Evolutionary conservation across 1,284 basidiomycete genomes (phyloP), one percentile per base, ranked within the genome.

Genomic region (Rhodotorula sp.): DNA sequence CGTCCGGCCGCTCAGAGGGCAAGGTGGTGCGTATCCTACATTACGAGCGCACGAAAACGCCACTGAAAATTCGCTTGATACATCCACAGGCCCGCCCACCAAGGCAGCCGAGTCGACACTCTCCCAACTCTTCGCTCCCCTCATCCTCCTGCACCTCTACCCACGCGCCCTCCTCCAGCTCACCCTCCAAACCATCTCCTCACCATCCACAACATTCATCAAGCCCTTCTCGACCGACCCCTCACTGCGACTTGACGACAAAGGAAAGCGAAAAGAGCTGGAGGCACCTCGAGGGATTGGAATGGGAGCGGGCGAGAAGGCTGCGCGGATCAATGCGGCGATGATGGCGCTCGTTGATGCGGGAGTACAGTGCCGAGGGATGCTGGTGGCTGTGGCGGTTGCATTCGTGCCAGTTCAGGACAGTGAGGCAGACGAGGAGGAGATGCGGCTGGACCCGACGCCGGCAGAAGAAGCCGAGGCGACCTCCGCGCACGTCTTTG

Each of bases 371-470:
- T 77, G 82, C 55, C 77, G 78, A 7, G 83, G 80, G 0, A 78
- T 83, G 34, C 78, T 83, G 7, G 71, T 83, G 0, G 82, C 83
- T 6, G 79, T 82, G 1, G 75, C 80, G 10, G 76, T 83, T n/a
- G 83, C 82, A 0, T 73, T 80, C 24, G 65, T 76, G 80, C 82
- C 44, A 15, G 40, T 64, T 62, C 46, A 30, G 70, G 77, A 57
- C 78, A 85, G 61, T 77, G 84, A 69, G 79, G 73, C 80, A 37
- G 71, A 80, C n/a, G 78, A 89, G 79, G 90, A 89, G 79, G 90
- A 88, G 71, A 76, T 91, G 65, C 85, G 90, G 66, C 77, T 89
- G 40, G 90, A 90, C 70, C 90, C 89, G 3, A 82, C 88, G 31
- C 4, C 87, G 84, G 83, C 83, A 53, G 85, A 86, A 76, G 86